Base-by-base conservation (phyloP, 148 eudicot genomes). In the Nyssa sinensis region DNA sequence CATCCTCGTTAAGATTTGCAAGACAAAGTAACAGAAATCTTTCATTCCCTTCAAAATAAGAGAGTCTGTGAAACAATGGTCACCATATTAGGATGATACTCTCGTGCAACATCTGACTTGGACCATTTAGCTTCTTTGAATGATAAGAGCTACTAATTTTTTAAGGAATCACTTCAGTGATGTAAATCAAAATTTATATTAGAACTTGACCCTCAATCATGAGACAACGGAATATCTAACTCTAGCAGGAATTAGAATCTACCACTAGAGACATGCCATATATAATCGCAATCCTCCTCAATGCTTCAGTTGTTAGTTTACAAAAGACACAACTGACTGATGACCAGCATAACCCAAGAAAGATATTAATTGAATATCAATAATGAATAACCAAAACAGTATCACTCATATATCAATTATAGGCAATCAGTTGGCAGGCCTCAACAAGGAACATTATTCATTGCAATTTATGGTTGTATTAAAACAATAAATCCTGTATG, bases 401-500 rank as follows among this genome's bases (percentile, higher is more conserved):
- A 24, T 47, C 24, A 51, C 25, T 34, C 41, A 39, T 28, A 39
- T 28, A 57, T 76, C 11, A 23, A 51, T 37, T 47, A 59, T 31
- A 41, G 63, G 55, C 69, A 71, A 71, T 30, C 58, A 32, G 63
- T 28, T 70, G 51, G 66, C 68, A 62, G 35, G 19, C 34, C 47
- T 24, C 60, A 35, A 64, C 62, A 64, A 64, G 19, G 32, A 10
- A 19, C n/a, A 35, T 19, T 72, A 3, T 24, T 11, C 24, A 24
- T 24, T 14, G 32, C 35, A 71, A 23, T 9, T 12, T 3, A 44
- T 59, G 32, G 31, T 21, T 14, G 19, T 7, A 11, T 28, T 25
- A 13, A 59, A 19, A 21, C 23, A 17, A 19, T 24, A 0, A 55
- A 34, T 71, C 55, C 75, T 62, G 27, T 39, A n/a, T 28, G 19